These are phyloP conservation scores for Coemansia sp. DNA, from an alignment of 192 early-diverging fungal species.

Conservation along the genomic window DNA sequence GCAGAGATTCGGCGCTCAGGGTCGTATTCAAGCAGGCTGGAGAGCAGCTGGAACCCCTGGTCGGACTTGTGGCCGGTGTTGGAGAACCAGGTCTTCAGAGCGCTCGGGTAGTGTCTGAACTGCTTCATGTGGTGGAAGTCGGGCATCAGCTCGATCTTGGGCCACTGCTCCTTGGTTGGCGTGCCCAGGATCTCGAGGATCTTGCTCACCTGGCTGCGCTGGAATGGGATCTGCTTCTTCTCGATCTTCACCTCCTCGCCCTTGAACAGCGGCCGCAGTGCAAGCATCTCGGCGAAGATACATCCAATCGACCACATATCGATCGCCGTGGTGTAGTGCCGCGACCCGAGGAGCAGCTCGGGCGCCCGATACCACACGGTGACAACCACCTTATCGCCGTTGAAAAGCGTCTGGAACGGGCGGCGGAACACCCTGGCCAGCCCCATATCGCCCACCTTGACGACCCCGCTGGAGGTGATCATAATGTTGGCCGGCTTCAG, in stretches of 20 bases:
- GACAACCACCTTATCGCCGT: constrained; percentile 84
- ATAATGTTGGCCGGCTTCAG: constrained; percentile 95
- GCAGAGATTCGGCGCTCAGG: constrained; percentile 76
- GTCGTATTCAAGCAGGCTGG: constrained; percentile 77
- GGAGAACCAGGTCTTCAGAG: constrained; percentile 39
- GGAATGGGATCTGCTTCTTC: constrained; percentile 80
- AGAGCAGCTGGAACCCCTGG: constrained; percentile 67
- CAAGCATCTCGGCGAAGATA: constrained; percentile 91
- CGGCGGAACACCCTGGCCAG: constrained; percentile 78
- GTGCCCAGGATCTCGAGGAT: constrained; percentile 87
- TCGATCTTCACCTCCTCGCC: constrained; percentile 88
- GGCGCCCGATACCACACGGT: constrained; percentile 98
- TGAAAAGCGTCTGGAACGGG: constrained; percentile 77
- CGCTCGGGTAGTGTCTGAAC: constrained; percentile 61
- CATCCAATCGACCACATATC: constrained; percentile 83
- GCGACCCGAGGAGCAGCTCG: constrained; percentile 82
- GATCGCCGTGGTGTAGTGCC: constrained; percentile 85
- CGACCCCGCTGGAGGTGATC: constrained; percentile 80
- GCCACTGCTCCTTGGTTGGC: constrained; percentile 82
- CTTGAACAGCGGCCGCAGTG: constrained; percentile 80
- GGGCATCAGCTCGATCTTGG: constrained; percentile 69
- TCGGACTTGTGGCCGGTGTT: constrained; percentile 58
- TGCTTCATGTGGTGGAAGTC: constrained; percentile 63
- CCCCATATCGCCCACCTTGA: constrained; percentile 95
- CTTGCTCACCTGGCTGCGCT: constrained; percentile 80